Conservation (phyloP, 306 rosid genomes). For the Ziziphus jujuba region DNA sequence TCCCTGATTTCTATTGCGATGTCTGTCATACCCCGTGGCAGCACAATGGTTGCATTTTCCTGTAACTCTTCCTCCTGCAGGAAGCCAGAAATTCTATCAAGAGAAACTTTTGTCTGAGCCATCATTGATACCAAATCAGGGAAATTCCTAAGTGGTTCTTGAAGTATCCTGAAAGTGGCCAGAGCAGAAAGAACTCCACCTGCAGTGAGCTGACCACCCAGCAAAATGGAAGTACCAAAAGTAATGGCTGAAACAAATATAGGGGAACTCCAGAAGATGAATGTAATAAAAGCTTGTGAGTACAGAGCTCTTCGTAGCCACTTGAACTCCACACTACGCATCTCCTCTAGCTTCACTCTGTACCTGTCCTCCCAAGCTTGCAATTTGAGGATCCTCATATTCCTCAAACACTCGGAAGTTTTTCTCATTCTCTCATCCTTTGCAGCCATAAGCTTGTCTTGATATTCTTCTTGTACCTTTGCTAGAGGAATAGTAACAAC, state of each 20-base stretch:
- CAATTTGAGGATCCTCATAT: slow-evolving; percentile 95
- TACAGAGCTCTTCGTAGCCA: slow-evolving; percentile 94
- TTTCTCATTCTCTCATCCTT: slow-evolving; percentile 99
- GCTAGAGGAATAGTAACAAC: slow-evolving; percentile 81
- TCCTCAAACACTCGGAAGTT: slow-evolving; percentile 92
- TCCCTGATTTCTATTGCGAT: slow-evolving; percentile 78
- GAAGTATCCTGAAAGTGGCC: slow-evolving; percentile 98
- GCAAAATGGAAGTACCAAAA: slow-evolving; percentile 76
- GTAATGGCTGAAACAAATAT: slow-evolving; percentile 97
- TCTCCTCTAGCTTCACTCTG: slow-evolving; percentile 70
- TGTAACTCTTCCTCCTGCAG: slow-evolving; percentile 91
- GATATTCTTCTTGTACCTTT: slow-evolving; percentile 81
- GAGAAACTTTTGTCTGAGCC: slow-evolving; percentile 99
- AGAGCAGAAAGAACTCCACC: slow-evolving; percentile 98
- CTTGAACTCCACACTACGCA: slow-evolving; percentile 92
- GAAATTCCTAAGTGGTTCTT: slow-evolving; percentile 97
- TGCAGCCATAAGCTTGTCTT: slow-evolving; percentile 94
- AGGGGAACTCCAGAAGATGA: slow-evolving; percentile 99
- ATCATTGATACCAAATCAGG: slow-evolving; percentile 97
- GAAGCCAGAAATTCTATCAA: slow-evolving; percentile 88
- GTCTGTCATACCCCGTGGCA: slow-evolving; percentile 71
- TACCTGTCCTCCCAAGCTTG: slow-evolving; percentile 99
- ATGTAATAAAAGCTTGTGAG: slow-evolving; percentile 96
- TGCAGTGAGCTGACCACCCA: slow-evolving; percentile 85
- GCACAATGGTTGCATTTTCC: slow-evolving; percentile 78